These are phyloP conservation scores for Phialemoniopsis sp. DNA, from an alignment of 2,329 filamentous ascomycete genomes.

Conservation along the genomic window DNA sequence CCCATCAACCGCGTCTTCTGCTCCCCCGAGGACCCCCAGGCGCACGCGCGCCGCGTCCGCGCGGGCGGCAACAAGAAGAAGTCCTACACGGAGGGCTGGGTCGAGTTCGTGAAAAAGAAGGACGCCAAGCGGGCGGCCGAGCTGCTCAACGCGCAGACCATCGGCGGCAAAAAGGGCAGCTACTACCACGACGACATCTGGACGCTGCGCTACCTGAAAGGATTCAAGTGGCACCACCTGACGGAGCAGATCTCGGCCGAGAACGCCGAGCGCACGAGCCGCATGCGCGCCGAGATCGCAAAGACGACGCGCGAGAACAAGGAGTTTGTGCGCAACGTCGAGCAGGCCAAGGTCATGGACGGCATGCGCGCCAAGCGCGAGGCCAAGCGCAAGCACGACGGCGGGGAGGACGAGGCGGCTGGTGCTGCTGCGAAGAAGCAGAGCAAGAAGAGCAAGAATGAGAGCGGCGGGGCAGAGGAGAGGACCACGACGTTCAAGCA, in stretches of 20 bases:
- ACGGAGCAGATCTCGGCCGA: constrained; percentile 78
- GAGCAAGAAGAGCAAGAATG: constrained; percentile 14
- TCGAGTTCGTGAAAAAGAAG: constrained; percentile 73
- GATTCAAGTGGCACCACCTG: constrained; percentile 75
- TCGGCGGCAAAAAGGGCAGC: constrained; percentile 78
- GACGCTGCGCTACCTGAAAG: constrained; percentile 77
- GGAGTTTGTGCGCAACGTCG: constrained; percentile 74
- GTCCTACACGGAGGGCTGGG: constrained; percentile 80
- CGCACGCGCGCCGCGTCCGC: constrained; percentile 62
- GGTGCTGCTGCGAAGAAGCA: constrained; percentile 13
- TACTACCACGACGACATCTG: constrained; percentile 86
- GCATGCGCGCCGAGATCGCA: constrained; percentile 74
- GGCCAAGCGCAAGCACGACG: constrained; percentile 30
- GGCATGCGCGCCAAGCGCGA: constrained; percentile 63
- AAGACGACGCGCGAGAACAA: constrained; percentile 76
- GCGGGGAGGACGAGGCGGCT: constrained; percentile 11
- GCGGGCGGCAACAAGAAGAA: constrained; percentile 80
- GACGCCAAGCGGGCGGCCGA: constrained; percentile 76
- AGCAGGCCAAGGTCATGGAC: constrained; percentile 74
- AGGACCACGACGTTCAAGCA: constrained; percentile 61
- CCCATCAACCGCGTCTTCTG: constrained; percentile 75
- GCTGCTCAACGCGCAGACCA: constrained; percentile 70
- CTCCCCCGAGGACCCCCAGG: constrained; percentile 66
- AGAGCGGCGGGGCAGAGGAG: constrained; percentile 19
- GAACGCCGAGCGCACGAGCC: constrained; percentile 72